Base-by-base conservation (phyloP, 2,329 filamentous ascomycete species). In the Madurella fahalii region DNA sequence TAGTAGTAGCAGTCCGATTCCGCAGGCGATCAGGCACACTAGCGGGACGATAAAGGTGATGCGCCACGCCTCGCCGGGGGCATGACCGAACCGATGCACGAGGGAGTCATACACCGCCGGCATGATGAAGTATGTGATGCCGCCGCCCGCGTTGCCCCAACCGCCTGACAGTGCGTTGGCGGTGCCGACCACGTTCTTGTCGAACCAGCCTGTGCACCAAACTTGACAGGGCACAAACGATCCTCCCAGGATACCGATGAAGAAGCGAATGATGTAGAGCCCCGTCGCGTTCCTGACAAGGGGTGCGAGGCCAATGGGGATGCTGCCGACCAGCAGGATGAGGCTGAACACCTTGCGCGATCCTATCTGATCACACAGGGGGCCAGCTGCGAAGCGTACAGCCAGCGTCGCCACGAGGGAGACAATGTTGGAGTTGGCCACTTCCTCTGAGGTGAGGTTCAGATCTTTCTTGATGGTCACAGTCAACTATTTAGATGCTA, bases 121-220 rank as follows among this genome's bases (percentile, higher is more conserved):
- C 90, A 96, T 95, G 64, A 93, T 82, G 69, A 95, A 95, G 74
- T 95, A 95, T 2, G 91, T 95, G 61, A 95, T 87, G 52, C 92
- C 91, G 59, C 91, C 91, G 53, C 91, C 91, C 20, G 89, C 81
- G 64, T 95, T 96, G 47, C 91, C 92, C 75, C 89, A 86, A 9
- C 92, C 92, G 40, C 85, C 92, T 1, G 90, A 85, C 17, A 96
- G 72, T 2, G 89, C 87, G 67, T 96, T 96, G 56, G 91, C 89
- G 9, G 89, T 91, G 46, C 92, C 92, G 18, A 96, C 87, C 17
- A 96, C 80, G 64, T 92, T 94, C 75, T 91, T 94, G 73, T 96
- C 91, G 68, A 90, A 96, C 77, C 95, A 96, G 0, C 86, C 89
- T 0, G 91, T 96, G 16, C 87, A 89, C 90, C 91, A 96, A 7